phyloP scores from a whole-genome alignment of 306 rosid species.

The Pterocarpus santalinus region DNA sequence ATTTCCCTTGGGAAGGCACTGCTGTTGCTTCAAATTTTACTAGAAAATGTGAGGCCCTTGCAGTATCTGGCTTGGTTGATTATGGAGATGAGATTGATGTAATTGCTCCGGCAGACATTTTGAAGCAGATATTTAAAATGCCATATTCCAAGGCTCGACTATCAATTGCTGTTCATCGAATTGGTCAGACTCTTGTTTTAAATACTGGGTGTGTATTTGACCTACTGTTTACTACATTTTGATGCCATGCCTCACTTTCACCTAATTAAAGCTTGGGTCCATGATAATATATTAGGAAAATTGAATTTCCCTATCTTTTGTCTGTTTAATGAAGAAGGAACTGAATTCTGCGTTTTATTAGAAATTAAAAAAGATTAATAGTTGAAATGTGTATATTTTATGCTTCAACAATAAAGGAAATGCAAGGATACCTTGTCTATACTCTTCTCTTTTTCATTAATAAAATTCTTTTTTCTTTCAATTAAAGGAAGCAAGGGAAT shows the following conservation, averaged over 20 bases:
- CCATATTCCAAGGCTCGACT: slow-evolving; percentile 95
- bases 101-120: slow-evolving; percentile 90
- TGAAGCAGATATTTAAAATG: slow-evolving; percentile 97
- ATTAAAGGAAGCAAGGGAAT: slow-evolving; percentile 14
- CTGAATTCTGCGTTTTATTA: not conserved
- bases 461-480: no score
- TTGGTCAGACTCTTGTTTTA: slow-evolving; percentile 90
- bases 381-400: slow-evolving; percentile 9
- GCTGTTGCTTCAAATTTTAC: slow-evolving; percentile 79
- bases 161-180: slow-evolving; percentile 88
- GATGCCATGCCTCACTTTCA: slow-evolving; percentile 17
- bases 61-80: slow-evolving; percentile 89
- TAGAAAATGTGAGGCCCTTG: slow-evolving; percentile 91
- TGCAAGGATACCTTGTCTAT: not conserved
- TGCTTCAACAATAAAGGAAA: slow-evolving; percentile 33
- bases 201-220: slow-evolving; percentile 79
- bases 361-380: slow-evolving; percentile 2
- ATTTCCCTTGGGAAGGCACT: slow-evolving; percentile 82
- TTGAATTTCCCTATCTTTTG: slow-evolving; percentile 30
- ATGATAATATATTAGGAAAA: slow-evolving; percentile 30
- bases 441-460: not conserved
- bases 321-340: slow-evolving; percentile 15
- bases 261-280: slow-evolving; percentile 27
- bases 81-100: slow-evolving; percentile 97
- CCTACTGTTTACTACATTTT: slow-evolving; percentile 16